A percentile compares a stretch with the other conserved stretches of the same genome.
Evolutionary conservation across 164 flowering plant species (phyloP).

Genomic region (Cinnamomum chago): DNA sequence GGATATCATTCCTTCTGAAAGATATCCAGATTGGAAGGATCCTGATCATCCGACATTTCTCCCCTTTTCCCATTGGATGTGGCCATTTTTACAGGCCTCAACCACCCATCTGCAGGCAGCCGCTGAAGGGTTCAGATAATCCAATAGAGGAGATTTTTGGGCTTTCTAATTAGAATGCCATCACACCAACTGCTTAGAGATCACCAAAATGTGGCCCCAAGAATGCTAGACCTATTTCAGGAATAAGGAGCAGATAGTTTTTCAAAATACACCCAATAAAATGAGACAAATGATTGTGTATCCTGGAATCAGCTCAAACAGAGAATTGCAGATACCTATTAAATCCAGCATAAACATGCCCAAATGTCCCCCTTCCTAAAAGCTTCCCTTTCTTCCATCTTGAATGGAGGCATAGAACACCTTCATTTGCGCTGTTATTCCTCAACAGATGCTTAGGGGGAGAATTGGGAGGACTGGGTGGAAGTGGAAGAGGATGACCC

Average conservation of each 20-base stretch:
- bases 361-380: slow-evolving; percentile 94
- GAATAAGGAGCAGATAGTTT: background rate
- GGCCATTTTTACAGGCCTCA: background rate
- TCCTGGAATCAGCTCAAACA: background rate
- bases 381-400: slow-evolving; percentile 90
- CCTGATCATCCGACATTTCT: background rate
- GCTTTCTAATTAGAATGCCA: background rate
- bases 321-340: slow-evolving; percentile 52
- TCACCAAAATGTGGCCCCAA: background rate
- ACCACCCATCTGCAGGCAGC: background rate
- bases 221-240: background rate
- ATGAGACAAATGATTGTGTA: background rate
- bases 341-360: slow-evolving; percentile 93
- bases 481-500: slow-evolving; percentile 82
- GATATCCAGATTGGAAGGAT: background rate
- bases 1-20: background rate
- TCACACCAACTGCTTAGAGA: background rate
- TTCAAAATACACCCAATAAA: background rate
- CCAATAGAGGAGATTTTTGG: background rate
- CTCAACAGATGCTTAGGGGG: slow-evolving; percentile 27
- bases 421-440: slow-evolving; percentile 32
- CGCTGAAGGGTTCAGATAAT: background rate
- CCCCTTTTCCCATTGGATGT: background rate
- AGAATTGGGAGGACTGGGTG: slow-evolving; percentile 76
- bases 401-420: slow-evolving; percentile 27